Evolutionary conservation across 2,329 filamentous ascomycete genomes (phyloP).

Genomic region (Annulohypoxylon truncatum): DNA sequence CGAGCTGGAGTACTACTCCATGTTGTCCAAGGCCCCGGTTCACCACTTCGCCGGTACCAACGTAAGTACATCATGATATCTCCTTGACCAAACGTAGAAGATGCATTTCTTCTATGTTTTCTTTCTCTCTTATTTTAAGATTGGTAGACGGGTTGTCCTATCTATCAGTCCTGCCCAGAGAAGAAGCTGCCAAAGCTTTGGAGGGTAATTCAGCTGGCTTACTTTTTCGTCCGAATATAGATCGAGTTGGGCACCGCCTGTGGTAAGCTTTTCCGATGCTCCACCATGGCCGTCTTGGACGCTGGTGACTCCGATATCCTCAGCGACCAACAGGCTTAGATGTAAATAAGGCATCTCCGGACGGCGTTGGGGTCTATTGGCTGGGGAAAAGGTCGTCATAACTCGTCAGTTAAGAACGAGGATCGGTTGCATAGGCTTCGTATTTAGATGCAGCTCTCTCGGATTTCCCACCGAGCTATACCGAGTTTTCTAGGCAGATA

Average conservation of each 20-base stretch:
- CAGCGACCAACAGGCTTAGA: constrained; percentile 76
- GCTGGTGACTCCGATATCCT: constrained; percentile 99
- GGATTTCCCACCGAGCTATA: constrained; percentile 26
- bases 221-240: constrained; percentile 63
- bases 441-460: constrained; percentile 28
- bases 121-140: neutral
- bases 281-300: constrained; percentile 96
- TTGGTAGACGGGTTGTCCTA: constrained; percentile 29
- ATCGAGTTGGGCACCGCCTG: constrained; percentile 98
- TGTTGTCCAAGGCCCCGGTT: constrained; percentile 92
- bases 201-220: constrained; percentile 81
- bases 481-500: constrained; percentile 34
- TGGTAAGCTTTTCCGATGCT: constrained; percentile 99
- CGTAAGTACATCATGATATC: constrained; percentile 72
- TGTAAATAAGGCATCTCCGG: constrained; percentile 40
- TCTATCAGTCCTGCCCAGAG: constrained; percentile 75
- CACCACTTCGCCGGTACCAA: constrained; percentile 99
- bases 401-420: constrained; percentile 31
- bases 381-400: constrained; percentile 43
- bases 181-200: constrained; percentile 90
- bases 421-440: constrained; percentile 25
- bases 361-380: constrained; percentile 49
- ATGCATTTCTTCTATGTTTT: constrained; percentile 22
- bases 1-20: constrained; percentile 95
- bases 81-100: constrained; percentile 24